These are phyloP conservation scores for Dictyostelium purpureum DNA, from an alignment of 78 protist genomes.

Conservation along the genomic window DNA sequence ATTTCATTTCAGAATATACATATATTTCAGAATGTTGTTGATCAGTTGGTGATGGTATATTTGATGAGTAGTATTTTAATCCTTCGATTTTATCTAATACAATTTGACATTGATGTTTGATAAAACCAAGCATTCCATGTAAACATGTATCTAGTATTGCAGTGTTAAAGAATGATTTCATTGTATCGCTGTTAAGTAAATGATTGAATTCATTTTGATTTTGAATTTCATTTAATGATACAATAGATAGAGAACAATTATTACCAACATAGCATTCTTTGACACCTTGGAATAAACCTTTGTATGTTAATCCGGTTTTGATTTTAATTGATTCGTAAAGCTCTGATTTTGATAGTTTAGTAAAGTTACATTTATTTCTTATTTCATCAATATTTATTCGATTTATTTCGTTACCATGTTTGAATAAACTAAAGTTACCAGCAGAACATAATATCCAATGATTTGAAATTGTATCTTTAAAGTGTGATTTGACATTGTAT, in stretches of 20 bases:
- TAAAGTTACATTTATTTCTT: no score
- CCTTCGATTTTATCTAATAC: conserved; percentile 24
- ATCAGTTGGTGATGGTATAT: no score
- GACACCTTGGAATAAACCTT: neutral
- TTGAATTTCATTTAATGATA: neutral
- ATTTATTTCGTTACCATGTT: no score
- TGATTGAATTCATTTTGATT: neutral
- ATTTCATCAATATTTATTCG: no score
- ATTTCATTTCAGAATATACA: no score
- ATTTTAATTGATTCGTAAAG: neutral
- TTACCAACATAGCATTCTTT: neutral
- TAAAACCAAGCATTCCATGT: no score
- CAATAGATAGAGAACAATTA: neutral
- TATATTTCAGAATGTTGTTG: no score
- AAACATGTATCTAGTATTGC: neutral
- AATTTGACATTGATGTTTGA: no score
- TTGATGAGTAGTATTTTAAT: neutral
- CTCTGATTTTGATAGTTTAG: no score
- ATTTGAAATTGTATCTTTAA: neutral
- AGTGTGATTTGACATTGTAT: neutral
- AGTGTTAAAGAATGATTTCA: neutral
- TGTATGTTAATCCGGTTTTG: neutral
- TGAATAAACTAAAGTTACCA: neutral
- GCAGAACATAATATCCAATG: neutral
- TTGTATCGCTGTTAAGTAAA: no score